Base-by-base conservation (phyloP, 345 rosid genomes). In the Clarkia xantiana region DNA sequence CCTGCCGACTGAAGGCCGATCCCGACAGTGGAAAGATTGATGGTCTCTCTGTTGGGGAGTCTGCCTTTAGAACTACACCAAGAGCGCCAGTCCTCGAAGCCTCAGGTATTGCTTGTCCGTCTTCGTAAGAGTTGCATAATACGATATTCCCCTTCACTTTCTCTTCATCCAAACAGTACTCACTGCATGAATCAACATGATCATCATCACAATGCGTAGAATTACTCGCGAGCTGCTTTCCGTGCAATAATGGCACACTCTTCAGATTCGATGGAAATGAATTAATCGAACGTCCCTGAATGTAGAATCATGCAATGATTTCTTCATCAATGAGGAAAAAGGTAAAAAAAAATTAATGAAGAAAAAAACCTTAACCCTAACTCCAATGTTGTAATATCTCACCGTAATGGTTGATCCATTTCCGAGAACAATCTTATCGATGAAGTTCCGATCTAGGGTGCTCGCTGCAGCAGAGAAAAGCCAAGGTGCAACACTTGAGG, bases 401-500 rank as follows among this genome's bases (percentile, higher is more conserved):
- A 65, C 74, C 15, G 11, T n/a, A 23, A 62, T 18, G 13, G 44
- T 55, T 40, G 43, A 42, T 10, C 48, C 53, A 40, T 58, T 56
- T 10, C 63, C 61, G 18, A 65, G 67, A 38, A 43, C 17, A 7
- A 43, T 9, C 11, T 52, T 57, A 51, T 54, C 58, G 6, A 63
- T 16, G 44, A 67, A 52, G 1, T 3, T 19, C 9, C 74, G 74
- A 54, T 65, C 64, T 2, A 23, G 45, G 45, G 40, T 65, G 57
- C 71, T 65, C 8, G 68, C 67, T 2, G 62, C 75, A 0, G 65
- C 71, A 1, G 67, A 14, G 18, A 70, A 22, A 5, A 58, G 1
- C 71, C 75, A 70, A 2, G 75, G 75, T 5, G 71, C 67, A 3
- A 48, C 47, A 14, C 71, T 70, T 1, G 45, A 0, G 2, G 53